phyloP scores from a whole-genome alignment of 495 filamentous ascomycete species.

The Stereocaulon alpinum region DNA sequence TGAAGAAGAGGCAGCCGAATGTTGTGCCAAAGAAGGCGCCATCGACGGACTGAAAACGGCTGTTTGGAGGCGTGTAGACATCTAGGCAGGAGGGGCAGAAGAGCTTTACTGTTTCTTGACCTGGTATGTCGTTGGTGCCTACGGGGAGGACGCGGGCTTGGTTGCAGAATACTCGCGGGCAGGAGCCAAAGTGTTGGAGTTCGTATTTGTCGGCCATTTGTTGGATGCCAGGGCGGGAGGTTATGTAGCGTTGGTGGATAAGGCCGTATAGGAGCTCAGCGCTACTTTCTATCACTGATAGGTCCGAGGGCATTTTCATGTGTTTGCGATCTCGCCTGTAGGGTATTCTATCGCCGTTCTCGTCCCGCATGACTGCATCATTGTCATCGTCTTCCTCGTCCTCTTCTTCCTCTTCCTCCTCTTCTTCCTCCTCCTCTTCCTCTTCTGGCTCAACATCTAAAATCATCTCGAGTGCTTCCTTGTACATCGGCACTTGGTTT shows the following conservation, averaged over 20 bases:
- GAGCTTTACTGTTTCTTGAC: constrained; percentile 94
- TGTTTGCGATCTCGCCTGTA: constrained; percentile 67
- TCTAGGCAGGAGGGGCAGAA: constrained; percentile 96
- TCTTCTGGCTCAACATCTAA: constrained; percentile 95
- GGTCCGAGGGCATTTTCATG: constrained; percentile 76
- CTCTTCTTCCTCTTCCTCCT: constrained; percentile 59
- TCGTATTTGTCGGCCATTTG: constrained; percentile 99
- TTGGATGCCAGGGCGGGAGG: constrained; percentile 90
- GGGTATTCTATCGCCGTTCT: constrained; percentile 63
- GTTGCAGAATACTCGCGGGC: constrained; percentile 82
- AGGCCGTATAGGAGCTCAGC: constrained; percentile 96
- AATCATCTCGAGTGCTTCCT: constrained; percentile 96
- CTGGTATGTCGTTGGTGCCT: constrained; percentile 83
- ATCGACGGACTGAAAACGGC: constrained; percentile 94
- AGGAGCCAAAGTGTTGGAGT: constrained; percentile 85
- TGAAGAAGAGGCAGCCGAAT: constrained; percentile 89
- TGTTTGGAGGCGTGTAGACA: constrained; percentile 95
- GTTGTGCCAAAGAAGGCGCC: constrained; percentile 97
- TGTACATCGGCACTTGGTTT: constrained; percentile 96
- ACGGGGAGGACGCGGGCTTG: constrained; percentile 83
- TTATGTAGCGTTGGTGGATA: constrained; percentile 98
- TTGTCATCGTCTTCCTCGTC: constrained; percentile 74
- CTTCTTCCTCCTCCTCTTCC: constrained; percentile 70
- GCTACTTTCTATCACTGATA: constrained; percentile 90
- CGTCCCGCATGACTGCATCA: constrained; percentile 55